phyloP scores from a whole-genome alignment of 306 rosid species.

The Vicia sativa region DNA sequence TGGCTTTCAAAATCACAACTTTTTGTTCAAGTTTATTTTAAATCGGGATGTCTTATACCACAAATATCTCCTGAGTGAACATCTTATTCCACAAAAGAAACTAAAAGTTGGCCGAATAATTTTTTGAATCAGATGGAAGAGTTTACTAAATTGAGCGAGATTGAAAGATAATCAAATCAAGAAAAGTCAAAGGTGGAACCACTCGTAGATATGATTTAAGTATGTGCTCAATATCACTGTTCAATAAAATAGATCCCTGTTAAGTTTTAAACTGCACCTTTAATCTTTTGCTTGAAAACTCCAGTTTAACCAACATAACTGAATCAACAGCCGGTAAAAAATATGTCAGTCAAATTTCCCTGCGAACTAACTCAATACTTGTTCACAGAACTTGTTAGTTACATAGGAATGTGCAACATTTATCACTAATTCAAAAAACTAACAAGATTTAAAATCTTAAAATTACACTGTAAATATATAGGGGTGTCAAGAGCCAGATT shows the following conservation, averaged over 20 bases:
- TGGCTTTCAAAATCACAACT: too few species aligned
- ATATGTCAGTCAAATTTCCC: background rate
- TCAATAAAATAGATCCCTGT: constrained; percentile 1
- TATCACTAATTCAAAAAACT: constrained; percentile 35
- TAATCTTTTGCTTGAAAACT: constrained; percentile 19
- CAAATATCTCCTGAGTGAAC: too few species aligned
- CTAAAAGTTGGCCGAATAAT: too few species aligned
- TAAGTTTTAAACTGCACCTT: background rate
- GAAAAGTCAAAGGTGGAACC: too few species aligned
- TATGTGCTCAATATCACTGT: background rate
- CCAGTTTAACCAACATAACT: constrained; percentile 8
- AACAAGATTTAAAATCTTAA: constrained; percentile 32
- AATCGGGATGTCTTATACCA: too few species aligned
- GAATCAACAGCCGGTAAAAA: background rate
- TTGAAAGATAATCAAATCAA: too few species aligned
- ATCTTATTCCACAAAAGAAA: too few species aligned
- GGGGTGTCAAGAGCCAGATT: constrained; percentile 33
- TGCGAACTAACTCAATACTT: background rate
- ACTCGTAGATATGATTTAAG: too few species aligned
- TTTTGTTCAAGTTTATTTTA: too few species aligned
- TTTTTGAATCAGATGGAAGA: too few species aligned
- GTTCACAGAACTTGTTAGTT: constrained; percentile 16
- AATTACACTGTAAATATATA: constrained; percentile 35
- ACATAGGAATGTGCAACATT: constrained; percentile 27
- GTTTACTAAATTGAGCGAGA: too few species aligned